Evolutionary conservation across 495 filamentous ascomycete species (phyloP), one percentile per base, ranked within the genome.

Genomic region (Penicillium macrosclerotiorum): DNA sequence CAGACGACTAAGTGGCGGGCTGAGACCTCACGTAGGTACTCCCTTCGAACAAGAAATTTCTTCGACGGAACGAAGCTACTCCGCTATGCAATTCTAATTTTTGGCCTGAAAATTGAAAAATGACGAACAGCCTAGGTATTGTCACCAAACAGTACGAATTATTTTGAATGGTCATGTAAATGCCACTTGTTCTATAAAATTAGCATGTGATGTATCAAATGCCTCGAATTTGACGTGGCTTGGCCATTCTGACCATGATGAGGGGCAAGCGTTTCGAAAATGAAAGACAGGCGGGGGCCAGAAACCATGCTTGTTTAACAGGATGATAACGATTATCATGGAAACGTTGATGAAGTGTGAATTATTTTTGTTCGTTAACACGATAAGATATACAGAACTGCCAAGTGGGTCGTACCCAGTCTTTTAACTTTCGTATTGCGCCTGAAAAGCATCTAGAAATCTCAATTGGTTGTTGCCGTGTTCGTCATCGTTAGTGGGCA

Each of bases 361-460:
- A 20, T 13, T n/a, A 4, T 13, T 4, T 7, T 6, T 2, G n/a
- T 37, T 24, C 12, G 13, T 5, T 9, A 20, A n/a, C 1, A n/a
- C n/a, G n/a, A n/a, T 29, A 12, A 11, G 8, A 37, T 23, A 22
- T 8, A 17, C 14, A 37, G 1, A 19, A 3, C 34, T 22, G n/a
- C 4, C 17, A n/a, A 4, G 17, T 9, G 13, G 11, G 7, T 24
- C 9, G 6, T 25, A 22, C 17, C 37, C 9, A 32, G 24, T 16
- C 9, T 5, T 40, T 14, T 37, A 58, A 42, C 40, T 31, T 37
- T 19, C 13, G 49, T 52, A 62, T 13, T 38, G 30, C 8, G 4
- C 31, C 30, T 23, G 35, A 29, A 57, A 60, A n/a, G 56, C 59
- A 19, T 57, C 37, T 35, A 49, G 4, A 35, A 55, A 62, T 14